These are phyloP conservation scores for Trichoderma afroharzianum DNA, from an alignment of 2,329 filamentous ascomycete genomes.

Conservation along the genomic window DNA sequence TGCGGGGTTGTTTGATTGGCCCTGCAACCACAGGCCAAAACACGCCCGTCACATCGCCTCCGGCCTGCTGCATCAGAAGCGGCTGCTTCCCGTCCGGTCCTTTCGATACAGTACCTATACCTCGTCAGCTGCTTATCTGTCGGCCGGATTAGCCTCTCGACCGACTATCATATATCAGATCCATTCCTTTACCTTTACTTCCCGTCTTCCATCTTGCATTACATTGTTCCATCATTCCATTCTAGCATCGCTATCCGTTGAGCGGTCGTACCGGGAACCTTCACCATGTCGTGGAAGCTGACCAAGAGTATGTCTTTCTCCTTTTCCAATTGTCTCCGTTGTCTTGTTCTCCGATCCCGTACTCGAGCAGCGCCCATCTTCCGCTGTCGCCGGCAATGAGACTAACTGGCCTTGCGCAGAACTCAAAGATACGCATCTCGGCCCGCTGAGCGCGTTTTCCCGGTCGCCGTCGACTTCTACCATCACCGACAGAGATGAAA, in stretches of 20 bases:
- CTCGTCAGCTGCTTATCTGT: slow-evolving; percentile 8
- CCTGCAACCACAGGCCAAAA: slow-evolving; percentile 9
- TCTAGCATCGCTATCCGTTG: background rate
- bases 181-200: background rate
- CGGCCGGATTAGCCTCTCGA: background rate
- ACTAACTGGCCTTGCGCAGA: slow-evolving; percentile 41
- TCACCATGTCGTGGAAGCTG: slow-evolving; percentile 55
- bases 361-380: background rate
- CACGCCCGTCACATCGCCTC: slow-evolving; percentile 9
- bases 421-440: slow-evolving; percentile 95
- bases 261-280: slow-evolving; percentile 19
- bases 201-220: background rate
- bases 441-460: slow-evolving; percentile 84
- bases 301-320: slow-evolving; percentile 48
- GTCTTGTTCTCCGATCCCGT: background rate
- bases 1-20: slow-evolving; percentile 17
- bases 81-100: slow-evolving; percentile 7
- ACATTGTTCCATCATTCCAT: slow-evolving; percentile 11
- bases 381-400: background rate
- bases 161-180: slow-evolving; percentile 3
- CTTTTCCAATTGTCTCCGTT: background rate
- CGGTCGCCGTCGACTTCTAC: slow-evolving; percentile 90
- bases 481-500: slow-evolving; percentile 67
- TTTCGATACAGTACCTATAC: background rate
- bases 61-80: slow-evolving; percentile 2